Evolutionary conservation across 179 eudicot genomes (phyloP), one percentile per base, ranked within the genome.

Genomic region (Camellia oleifera): DNA sequence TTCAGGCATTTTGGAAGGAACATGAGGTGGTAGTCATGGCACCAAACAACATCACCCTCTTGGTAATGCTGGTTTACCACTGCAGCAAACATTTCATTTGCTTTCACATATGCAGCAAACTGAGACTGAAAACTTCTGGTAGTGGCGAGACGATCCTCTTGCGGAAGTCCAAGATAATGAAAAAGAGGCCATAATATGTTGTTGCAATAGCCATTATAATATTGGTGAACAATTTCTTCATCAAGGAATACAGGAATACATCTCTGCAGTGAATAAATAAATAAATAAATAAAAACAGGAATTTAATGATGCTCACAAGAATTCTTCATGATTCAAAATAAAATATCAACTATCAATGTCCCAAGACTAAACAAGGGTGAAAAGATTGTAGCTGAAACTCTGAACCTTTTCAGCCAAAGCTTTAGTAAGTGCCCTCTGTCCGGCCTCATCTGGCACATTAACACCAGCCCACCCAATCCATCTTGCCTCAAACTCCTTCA

Each of bases 381-480:
- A 60, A 32, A 72, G 57, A 67, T 75, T 52, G 58, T 17, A 81
- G 73, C 52, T 42, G 1, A 76, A 72, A 57, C 7, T 61, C 57
- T 13, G 26, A 58, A 96, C 99, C 98, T 96, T 96, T 77, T 96
- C 99, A 57, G 97, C 98, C 52, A 96, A 88, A 75, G 97, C 98
- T 82, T 88, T 85, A 3, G 97, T 88, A 57, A 96, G 91, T 72
- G 99, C 91, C 74, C 87, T 87, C 75, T 92, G 97, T 63, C 99
- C 99, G 50, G 91, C 88, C 84, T 92, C 94, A 88, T 96, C 99
- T 0, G 99, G 97, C 83, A 96, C 99, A 82, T 96, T 96, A 69
- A 96, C 99, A 72, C 99, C 99, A 15, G 99, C 99, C 99, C 99
- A 96, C 53, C 99, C 99, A 75, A 96, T 96, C 99, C 99, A 96